Base-by-base conservation (phyloP, 1,139 yeast species). In the Candida freyschussii region DNA sequence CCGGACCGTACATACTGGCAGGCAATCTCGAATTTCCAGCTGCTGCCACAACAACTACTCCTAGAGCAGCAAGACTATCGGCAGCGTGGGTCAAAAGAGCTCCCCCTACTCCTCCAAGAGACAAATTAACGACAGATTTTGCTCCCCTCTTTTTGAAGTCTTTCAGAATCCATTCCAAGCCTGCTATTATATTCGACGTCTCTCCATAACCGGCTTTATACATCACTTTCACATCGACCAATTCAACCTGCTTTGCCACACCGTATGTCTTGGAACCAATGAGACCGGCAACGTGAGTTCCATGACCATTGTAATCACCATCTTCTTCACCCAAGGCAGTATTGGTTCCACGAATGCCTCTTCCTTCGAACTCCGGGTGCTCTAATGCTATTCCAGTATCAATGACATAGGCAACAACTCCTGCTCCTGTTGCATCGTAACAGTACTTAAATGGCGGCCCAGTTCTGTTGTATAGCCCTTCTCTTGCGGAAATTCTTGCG, bases 281-380 rank as follows among this genome's bases (percentile, higher is more conserved):
- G 9, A 86, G 57, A 0, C 96, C 96, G 0, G 96, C 94, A 4
- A 86, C 95, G 57, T 87, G 96, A 0, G 96, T 85, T 2, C 71
- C 78, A 52, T 83, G 93, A 0, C 93, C 93, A 50, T 80, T 77
- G 7, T 48, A 41, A 50, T 82, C 93, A 0, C 79, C 80, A 0
- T 80, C 82, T 50, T 78, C 84, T 0, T 63, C 66, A 23, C 58
- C 51, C 7, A 9, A 11, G 1, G 83, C 75, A 39, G 74, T 70
- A 49, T 79, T 86, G n/a, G 53, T 63, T 0, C 86, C 89, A 31
- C 55, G 45, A 3, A 42, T 40, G 0, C 78, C 86, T 36, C 93
- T 62, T 0, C 78, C 79, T 40, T 72, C 78, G 50, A 83, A 79
- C 26, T 82, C 84, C 0, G 76, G 75, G 48, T 79, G 82, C 1